Evolutionary conservation across 2,329 filamentous ascomycete genomes (phyloP).

Genomic region (Neofusicoccum ribis): DNA sequence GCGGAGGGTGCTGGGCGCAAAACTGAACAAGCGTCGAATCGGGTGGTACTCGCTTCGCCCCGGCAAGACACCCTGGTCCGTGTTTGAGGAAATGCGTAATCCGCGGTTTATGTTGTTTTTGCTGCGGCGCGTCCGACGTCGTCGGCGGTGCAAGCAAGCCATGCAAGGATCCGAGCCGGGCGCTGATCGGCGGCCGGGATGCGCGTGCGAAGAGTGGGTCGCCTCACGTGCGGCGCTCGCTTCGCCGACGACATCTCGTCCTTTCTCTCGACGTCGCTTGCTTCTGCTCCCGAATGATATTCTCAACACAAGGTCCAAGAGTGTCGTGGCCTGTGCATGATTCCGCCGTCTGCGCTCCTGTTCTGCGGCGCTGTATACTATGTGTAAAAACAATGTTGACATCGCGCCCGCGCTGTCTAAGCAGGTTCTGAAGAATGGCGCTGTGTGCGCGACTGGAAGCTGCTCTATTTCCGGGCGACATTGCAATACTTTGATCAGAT

Average conservation of each 20-base stretch:
- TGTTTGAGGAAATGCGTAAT: too few species aligned
- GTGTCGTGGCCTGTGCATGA: background rate
- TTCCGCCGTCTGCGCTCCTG: background rate
- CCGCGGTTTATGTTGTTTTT: background rate
- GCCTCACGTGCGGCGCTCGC: background rate
- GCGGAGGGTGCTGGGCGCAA: too few species aligned
- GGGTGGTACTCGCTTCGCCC: too few species aligned
- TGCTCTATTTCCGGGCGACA: slow-evolving; percentile 6
- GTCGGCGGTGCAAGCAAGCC: slow-evolving; percentile 4
- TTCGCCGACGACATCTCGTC: slow-evolving; percentile 1
- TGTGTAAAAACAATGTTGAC: background rate
- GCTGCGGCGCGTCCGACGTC: background rate
- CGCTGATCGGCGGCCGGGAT: slow-evolving; percentile 16
- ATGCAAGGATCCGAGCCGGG: background rate
- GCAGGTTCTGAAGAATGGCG: background rate
- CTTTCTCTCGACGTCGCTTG: background rate
- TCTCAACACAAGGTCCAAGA: slow-evolving; percentile 9
- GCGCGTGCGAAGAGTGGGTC: background rate
- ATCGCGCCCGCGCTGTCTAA: background rate
- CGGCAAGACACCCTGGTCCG: too few species aligned
- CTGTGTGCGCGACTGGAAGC: background rate
- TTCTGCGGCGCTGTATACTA: background rate
- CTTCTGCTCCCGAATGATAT: background rate
- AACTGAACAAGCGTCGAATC: too few species aligned
- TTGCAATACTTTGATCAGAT: background rate